A percentile compares a stretch with the other conserved stretches of the same genome.
These are phyloP conservation scores for Mycena sanguinolenta DNA, from an alignment of 768 basidiomycete species.

Conservation along the genomic window DNA sequence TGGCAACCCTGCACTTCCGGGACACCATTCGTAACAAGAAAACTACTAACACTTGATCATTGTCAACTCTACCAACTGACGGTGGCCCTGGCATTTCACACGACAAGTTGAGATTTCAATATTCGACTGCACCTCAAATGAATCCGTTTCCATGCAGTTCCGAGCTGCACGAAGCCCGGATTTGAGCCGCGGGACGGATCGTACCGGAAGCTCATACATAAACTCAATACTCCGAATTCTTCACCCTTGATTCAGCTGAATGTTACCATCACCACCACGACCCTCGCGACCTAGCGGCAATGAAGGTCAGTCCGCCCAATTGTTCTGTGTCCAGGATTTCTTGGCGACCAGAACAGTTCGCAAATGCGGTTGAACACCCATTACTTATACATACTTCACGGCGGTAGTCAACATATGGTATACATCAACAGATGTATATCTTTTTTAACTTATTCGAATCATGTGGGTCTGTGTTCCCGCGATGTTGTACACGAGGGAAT, in stretches of 20 bases:
- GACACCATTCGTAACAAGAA: neutral
- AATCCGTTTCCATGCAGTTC: neutral
- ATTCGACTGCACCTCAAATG: neutral
- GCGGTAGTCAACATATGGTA: no score
- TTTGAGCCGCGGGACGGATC: neutral
- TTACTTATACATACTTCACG: neutral
- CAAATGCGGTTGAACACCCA: neutral
- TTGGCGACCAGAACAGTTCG: neutral
- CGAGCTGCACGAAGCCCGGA: neutral
- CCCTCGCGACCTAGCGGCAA: no score
- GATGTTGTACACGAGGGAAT: no score
- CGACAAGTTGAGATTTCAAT: neutral
- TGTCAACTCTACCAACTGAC: neutral
- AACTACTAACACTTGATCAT: neutral
- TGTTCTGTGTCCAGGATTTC: neutral
- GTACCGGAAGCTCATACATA: neutral
- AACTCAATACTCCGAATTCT: neutral
- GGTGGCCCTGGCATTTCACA: neutral
- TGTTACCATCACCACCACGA: neutral
- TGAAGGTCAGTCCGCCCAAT: neutral
- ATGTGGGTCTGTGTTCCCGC: no score
- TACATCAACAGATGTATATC: no score
- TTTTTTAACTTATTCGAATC: no score
- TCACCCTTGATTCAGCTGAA: neutral
- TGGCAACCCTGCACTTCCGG: conserved; percentile 42